Base-by-base conservation (phyloP, 2,329 filamentous ascomycete genomes). In the Stagonosporopsis tanaceti region DNA sequence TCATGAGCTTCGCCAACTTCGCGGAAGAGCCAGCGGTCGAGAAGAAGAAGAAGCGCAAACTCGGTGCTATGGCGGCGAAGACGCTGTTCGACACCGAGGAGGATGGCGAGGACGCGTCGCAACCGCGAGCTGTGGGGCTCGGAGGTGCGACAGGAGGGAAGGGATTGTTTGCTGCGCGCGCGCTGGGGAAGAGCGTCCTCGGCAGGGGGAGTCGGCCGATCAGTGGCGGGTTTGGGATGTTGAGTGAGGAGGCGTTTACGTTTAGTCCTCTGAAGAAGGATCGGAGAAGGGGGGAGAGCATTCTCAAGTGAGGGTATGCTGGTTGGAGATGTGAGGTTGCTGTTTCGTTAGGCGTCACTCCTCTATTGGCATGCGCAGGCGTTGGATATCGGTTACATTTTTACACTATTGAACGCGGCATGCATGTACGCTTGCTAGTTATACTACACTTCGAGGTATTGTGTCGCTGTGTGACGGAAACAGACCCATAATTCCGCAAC, bases 11-110 rank as follows among this genome's bases (percentile, higher is more conserved):
- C 50, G 74, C 75, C 1, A 67, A 74, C n/a, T 78, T 78, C 60
- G 72, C 65, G 48, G 73, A 75, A 15, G 76, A 76, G 53, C 71
- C 71, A 7, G 78, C 76, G 20, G 69, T 72, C 4, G 74, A 76
- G 51, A 75, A 75, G 63, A 75, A 74, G 60, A 74, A 89, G 82
- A 93, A 89, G 80, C 86, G 89, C 61, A 93, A 92, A 76, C 78
- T 92, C 5, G 80, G 91, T 1, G 87, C 88, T 4, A 79, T 60
- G 25, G 60, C 84, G 45, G 86, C 87, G 62, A 82, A 79, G 65
- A 90, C 87, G 3, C 72, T 95, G 6, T 92, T 94, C 65, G 88
- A 90, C 57, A 51, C 59, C 8, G 67, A 68, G 4, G 56, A 60
- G 15, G 67, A 67, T 8, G 75, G 71, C 14, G 68, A 63, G 24